Conservation (phyloP, 106 monocot genomes). For the Dendrobium officinale region DNA sequence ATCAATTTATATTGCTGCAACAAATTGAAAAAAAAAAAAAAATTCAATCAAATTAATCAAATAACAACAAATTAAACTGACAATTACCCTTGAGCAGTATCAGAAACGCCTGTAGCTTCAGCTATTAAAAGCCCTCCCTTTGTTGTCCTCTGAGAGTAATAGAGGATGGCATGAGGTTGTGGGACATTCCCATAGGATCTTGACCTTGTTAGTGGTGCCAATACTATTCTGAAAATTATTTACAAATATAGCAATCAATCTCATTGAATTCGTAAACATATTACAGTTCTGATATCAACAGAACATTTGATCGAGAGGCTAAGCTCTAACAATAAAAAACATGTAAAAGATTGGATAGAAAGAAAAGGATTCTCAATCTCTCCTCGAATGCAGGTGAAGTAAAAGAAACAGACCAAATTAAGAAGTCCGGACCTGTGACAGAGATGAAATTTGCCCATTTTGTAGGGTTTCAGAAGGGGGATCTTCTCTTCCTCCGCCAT, state of each 20-base stretch:
- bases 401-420: neutral
- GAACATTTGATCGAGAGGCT: too few relatives aligned
- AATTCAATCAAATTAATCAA: neutral
- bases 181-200: slow-evolving; percentile 43
- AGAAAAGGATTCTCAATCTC: too few relatives aligned
- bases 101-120: slow-evolving; percentile 30
- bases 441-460: slow-evolving; percentile 4
- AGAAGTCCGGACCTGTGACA: neutral
- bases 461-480: slow-evolving; percentile 8
- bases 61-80: neutral
- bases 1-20: too few relatives aligned
- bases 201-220: slow-evolving; percentile 36
- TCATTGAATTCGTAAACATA: too few relatives aligned
- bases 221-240: slow-evolving; percentile 9
- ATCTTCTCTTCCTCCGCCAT: neutral
- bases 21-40: neutral
- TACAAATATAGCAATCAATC: neutral
- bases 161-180: slow-evolving; percentile 32
- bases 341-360: too few relatives aligned
- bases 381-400: neutral
- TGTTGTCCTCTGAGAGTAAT: slow-evolving; percentile 38
- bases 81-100: slow-evolving; percentile 39
- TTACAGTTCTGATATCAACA: too few relatives aligned
- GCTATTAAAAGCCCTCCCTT: slow-evolving; percentile 17
- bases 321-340: too few relatives aligned